Evolutionary conservation across 768 basidiomycete species (phyloP), one percentile per base, ranked within the genome.

Genomic region (Kwoniella mangroviensis): DNA sequence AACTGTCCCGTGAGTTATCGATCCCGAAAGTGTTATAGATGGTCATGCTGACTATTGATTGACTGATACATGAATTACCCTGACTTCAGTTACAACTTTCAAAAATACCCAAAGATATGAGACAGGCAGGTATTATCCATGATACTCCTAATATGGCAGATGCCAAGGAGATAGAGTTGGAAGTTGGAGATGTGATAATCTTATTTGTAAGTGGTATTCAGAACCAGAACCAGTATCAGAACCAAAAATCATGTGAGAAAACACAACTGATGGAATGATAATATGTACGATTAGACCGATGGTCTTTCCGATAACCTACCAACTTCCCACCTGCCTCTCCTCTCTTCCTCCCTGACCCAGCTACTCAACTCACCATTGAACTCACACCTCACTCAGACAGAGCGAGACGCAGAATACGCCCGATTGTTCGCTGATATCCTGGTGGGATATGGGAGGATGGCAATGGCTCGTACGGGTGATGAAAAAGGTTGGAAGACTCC

Each of bases 231-330:
- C 13, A 26, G 59, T 2, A 13, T 6, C 13, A 57, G 15, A 12
- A 49, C 42, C 19, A 58, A 22, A 63, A 5, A 43, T 11, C 12
- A 10, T 45, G 22, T 49, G 49, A n/a, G 61, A 49, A 19, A 49
- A 19, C 9, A 40, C 49, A 54, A 12, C 63, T 63, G 22, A 65
- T 55, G 19, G 10, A 40, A 28, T 55, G 24, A 19, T 34, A 24
- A 62, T 6, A 17, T 59, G 19, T 52, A 24, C n/a, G 34, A 49
- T 3, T 69, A 83, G 81, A 83, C 83, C 52, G 83, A 84, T 65
- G 83, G 83, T 4, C 66, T 84, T 40, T 75, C 73, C 43, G 83
- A 84, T 60, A 84, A 84, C 67, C 71, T 84, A 15, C 81, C 80
- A 59, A 42, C 65, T 5, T 21, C 72, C 1, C 81, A 83, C 43